phyloP scores from a whole-genome alignment of 2,329 filamentous ascomycete genomes.

The Fusarium xyrophilum region DNA sequence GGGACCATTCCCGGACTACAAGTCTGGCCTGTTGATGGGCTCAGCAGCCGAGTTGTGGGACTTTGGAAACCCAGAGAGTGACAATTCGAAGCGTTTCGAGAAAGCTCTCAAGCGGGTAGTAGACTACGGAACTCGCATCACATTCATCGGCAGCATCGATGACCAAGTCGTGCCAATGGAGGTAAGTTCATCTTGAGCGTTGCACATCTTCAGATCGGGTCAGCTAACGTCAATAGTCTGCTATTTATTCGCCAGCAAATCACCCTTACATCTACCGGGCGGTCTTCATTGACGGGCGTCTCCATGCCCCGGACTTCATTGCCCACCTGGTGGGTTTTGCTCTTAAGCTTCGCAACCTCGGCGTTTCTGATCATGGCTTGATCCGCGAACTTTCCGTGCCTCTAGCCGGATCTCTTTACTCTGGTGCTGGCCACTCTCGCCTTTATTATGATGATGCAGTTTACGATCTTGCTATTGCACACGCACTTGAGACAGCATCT shows the following conservation, averaged over 20 bases:
- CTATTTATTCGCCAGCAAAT: conserved; percentile 81
- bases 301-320: conserved; percentile 93
- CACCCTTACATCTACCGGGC: conserved; percentile 95
- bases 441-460: conserved; percentile 90
- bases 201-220: not conserved
- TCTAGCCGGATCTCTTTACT: conserved; percentile 88
- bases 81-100: conserved; percentile 82
- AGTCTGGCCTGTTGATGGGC: conserved; percentile 85
- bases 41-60: conserved; percentile 95
- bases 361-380: conserved; percentile 89
- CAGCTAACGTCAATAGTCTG: conserved; percentile 64
- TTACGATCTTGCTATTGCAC: conserved; percentile 78
- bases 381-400: conserved; percentile 88
- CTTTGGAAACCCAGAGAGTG: conserved; percentile 82
- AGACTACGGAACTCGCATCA: conserved; percentile 79
- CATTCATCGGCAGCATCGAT: conserved; percentile 93
- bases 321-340: conserved; percentile 92
- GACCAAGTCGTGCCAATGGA: conserved; percentile 95
- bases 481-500: conserved; percentile 74
- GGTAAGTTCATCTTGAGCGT: conserved; percentile 53
- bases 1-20: conserved; percentile 91
- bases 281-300: conserved; percentile 92
- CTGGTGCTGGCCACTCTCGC: conserved; percentile 90
- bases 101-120: conserved; percentile 76
- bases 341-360: conserved; percentile 91